Evolutionary conservation across 1,284 basidiomycete species (phyloP).

Genomic region (Phenoliferia sp.): DNA sequence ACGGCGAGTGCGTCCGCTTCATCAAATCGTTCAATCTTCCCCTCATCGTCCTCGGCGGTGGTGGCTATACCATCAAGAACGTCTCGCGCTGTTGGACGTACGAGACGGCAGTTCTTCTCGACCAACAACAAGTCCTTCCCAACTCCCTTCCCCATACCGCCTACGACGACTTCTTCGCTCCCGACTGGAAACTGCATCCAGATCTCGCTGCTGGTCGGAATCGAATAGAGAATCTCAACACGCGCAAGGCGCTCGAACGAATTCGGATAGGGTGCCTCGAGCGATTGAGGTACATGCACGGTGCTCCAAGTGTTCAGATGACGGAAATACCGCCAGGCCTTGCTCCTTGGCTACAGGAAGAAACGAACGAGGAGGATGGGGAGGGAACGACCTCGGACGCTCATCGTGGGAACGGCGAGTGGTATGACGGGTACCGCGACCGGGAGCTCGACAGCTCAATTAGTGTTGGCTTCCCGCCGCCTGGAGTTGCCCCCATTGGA

Average conservation of each 20-base stretch:
- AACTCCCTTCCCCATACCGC: conserved; percentile 82
- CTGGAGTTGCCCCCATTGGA: not conserved
- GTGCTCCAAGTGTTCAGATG: conserved; percentile 93
- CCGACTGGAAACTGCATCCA: conserved; percentile 88
- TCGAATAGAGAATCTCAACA: conserved; percentile 89
- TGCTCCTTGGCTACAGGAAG: conserved; percentile 69
- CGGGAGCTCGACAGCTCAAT: conserved; percentile 1
- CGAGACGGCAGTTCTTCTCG: conserved; percentile 90
- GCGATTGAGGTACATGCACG: conserved; percentile 86
- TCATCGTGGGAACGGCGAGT: conserved; percentile 4
- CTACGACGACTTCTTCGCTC: conserved; percentile 90
- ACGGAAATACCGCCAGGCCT: conserved; percentile 92
- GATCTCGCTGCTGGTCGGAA: conserved; percentile 63
- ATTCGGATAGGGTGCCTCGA: conserved; percentile 82
- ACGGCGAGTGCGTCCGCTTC: conserved; percentile 96
- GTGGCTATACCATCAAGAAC: conserved; percentile 89
- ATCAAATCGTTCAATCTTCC: conserved; percentile 89
- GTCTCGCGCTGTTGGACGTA: conserved; percentile 99
- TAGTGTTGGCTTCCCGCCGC: not conserved
- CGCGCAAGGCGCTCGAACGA: conserved; percentile 71
- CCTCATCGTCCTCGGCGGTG: conserved; percentile 84
- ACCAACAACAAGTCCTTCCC: conserved; percentile 62
- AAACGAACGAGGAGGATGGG: conserved; percentile 65
- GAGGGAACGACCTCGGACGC: conserved; percentile 48
- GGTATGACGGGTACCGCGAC: conserved; percentile 5